phyloP scores from a whole-genome alignment of 805 yeast species.

The Teunomyces funiuensis region DNA sequence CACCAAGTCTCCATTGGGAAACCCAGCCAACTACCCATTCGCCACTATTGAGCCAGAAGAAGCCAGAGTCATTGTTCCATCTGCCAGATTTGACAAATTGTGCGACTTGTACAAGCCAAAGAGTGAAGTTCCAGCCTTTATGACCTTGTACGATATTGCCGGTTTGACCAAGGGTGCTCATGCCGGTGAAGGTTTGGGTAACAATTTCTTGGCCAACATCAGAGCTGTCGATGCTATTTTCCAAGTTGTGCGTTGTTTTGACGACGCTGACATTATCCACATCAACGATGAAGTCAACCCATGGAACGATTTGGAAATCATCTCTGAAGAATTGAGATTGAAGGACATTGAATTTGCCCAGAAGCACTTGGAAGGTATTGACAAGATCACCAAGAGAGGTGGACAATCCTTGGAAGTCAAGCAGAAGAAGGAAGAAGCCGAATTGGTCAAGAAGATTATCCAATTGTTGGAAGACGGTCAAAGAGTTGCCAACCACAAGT shows the following conservation, averaged over 20 bases:
- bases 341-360: slow-evolving; percentile 95
- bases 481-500: slow-evolving; percentile 81
- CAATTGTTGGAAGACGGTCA: slow-evolving; percentile 77
- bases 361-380: slow-evolving; percentile 74
- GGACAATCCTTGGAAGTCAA: slow-evolving; percentile 89
- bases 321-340: slow-evolving; percentile 86
- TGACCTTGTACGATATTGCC: slow-evolving; percentile 95
- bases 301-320: slow-evolving; percentile 88
- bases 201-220: slow-evolving; percentile 93
- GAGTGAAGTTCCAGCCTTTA: slow-evolving; percentile 84
- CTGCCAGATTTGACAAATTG: slow-evolving; percentile 79
- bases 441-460: slow-evolving; percentile 70
- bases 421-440: slow-evolving; percentile 82
- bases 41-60: slow-evolving; percentile 99
- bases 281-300: slow-evolving; percentile 94
- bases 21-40: slow-evolving; percentile 96
- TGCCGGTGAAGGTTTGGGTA: slow-evolving; percentile 96
- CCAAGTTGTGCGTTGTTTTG: slow-evolving; percentile 97
- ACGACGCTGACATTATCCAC: slow-evolving; percentile 96
- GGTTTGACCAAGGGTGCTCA: slow-evolving; percentile 97
- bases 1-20: slow-evolving; percentile 88
- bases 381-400: slow-evolving; percentile 80
- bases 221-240: slow-evolving; percentile 97
- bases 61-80: slow-evolving; percentile 93
- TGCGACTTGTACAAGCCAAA: slow-evolving; percentile 77